Percentiles rank a stretch among this genome's conserved stretches.
These are phyloP conservation scores for Backusella circina DNA, from an alignment of 192 early-diverging fungal genomes.

Conservation along the genomic window DNA sequence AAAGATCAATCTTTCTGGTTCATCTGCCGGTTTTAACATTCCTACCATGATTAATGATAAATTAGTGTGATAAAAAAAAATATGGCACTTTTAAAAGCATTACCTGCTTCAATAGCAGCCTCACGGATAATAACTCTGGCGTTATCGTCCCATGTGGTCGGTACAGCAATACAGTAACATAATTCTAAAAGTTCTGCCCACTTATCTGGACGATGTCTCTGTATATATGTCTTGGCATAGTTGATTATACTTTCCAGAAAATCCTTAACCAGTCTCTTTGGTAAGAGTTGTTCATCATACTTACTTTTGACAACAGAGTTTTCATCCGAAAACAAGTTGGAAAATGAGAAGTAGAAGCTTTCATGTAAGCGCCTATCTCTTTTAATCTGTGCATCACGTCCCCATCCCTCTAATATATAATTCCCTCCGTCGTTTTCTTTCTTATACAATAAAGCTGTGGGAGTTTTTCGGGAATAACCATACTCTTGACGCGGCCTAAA, in stretches of 20 bases:
- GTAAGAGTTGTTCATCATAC: slow-evolving; percentile 40
- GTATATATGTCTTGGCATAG: not conserved
- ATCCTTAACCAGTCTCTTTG: slow-evolving; percentile 28
- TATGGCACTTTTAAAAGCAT: not conserved
- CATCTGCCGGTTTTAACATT: slow-evolving; percentile 36
- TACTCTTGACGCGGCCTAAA: slow-evolving; percentile 29
- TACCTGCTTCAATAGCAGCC: slow-evolving; percentile 39
- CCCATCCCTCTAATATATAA: slow-evolving; percentile 26
- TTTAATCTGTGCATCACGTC: slow-evolving; percentile 17
- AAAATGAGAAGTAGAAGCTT: slow-evolving; percentile 29
- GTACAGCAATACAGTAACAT: slow-evolving; percentile 43
- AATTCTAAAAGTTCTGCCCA: not conserved
- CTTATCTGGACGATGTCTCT: too few relatives aligned
- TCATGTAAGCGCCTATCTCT: slow-evolving; percentile 17
- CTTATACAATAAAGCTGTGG: slow-evolving; percentile 33
- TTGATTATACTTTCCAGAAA: not conserved
- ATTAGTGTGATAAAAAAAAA: not conserved
- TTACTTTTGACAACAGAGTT: slow-evolving; percentile 26
- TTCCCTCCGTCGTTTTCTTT: slow-evolving; percentile 21
- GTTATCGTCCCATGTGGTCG: slow-evolving; percentile 44
- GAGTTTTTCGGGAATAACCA: slow-evolving; percentile 28
- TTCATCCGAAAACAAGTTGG: slow-evolving; percentile 34
- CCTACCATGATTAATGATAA: not conserved
- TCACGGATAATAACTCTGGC: slow-evolving; percentile 42
- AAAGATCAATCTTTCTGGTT: slow-evolving; percentile 36